A percentile compares a stretch with the other conserved stretches of the same genome.
Evolutionary conservation across 2,329 filamentous ascomycete genomes (phyloP).

Genomic region (Leptographium radiaticola): DNA sequence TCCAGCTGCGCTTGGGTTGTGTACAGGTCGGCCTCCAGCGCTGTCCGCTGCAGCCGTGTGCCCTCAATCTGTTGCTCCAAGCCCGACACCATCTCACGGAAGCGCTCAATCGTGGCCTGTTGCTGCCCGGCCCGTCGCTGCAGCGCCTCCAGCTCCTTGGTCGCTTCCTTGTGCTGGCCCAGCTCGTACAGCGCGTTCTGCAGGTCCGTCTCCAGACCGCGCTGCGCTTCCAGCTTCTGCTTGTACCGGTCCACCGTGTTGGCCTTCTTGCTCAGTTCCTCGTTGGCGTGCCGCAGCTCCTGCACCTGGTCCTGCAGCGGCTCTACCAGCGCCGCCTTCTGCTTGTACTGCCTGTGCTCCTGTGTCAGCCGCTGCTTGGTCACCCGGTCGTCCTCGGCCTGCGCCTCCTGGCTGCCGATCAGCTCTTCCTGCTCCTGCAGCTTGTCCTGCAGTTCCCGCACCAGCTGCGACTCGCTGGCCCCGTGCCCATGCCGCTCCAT

Average conservation of each 20-base stretch:
- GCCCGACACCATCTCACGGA: slow-evolving; percentile 15
- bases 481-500: slow-evolving; percentile 40
- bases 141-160: slow-evolving; percentile 21
- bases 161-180: slow-evolving; percentile 36
- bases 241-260: slow-evolving; percentile 50
- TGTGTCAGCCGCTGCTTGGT: slow-evolving; percentile 31
- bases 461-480: slow-evolving; percentile 35
- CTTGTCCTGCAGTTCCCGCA: slow-evolving; percentile 40
- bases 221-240: slow-evolving; percentile 47
- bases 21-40: slow-evolving; percentile 32
- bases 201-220: slow-evolving; percentile 41
- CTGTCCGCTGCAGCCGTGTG: slow-evolving; percentile 26
- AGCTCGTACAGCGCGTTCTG: slow-evolving; percentile 41
- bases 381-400: slow-evolving; percentile 40
- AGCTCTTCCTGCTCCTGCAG: slow-evolving; percentile 56
- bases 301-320: slow-evolving; percentile 45
- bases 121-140: slow-evolving; percentile 17
- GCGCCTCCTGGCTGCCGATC: slow-evolving; percentile 56
- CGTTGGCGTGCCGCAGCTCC: slow-evolving; percentile 44
- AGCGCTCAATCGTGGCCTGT: slow-evolving; percentile 14
- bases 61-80: slow-evolving; percentile 25
- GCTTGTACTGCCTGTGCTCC: slow-evolving; percentile 34
- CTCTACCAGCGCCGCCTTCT: slow-evolving; percentile 33
- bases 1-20: slow-evolving; percentile 26
- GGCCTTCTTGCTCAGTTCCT: slow-evolving; percentile 46